Conservation (phyloP, 345 rosid genomes). For the Acer negundo region DNA sequence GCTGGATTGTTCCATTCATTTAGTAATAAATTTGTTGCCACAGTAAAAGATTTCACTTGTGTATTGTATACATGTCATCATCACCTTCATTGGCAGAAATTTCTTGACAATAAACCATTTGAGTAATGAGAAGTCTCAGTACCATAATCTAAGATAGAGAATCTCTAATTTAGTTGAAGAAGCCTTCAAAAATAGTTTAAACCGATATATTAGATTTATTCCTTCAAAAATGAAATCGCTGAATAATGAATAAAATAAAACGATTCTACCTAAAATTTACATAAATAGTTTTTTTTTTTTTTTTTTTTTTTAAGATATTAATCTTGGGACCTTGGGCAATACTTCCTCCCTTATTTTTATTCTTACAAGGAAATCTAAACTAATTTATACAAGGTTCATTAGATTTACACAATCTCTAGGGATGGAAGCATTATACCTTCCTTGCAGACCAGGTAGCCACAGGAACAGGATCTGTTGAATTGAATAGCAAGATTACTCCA, state of each 20-base stretch:
- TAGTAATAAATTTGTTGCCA: background rate
- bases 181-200: background rate
- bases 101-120: background rate
- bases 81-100: background rate
- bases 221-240: too few relatives aligned
- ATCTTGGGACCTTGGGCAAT: background rate
- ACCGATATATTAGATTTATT: too few relatives aligned
- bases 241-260: too few relatives aligned
- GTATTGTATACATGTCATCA: too few relatives aligned
- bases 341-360: too few relatives aligned
- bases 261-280: too few relatives aligned
- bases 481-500: conserved; percentile 71
- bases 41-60: background rate
- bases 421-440: conserved; percentile 49
- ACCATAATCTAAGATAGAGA: background rate
- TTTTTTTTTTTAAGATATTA: background rate
- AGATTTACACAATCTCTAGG: background rate
- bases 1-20: background rate
- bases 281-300: too few relatives aligned
- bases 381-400: background rate
- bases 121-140: background rate
- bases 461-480: conserved; percentile 69
- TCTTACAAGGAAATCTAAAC: too few relatives aligned
- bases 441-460: conserved; percentile 74
- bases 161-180: background rate